phyloP scores from a whole-genome alignment of 352 stramenopile genomes.

The Phytophthora ramorum region DNA sequence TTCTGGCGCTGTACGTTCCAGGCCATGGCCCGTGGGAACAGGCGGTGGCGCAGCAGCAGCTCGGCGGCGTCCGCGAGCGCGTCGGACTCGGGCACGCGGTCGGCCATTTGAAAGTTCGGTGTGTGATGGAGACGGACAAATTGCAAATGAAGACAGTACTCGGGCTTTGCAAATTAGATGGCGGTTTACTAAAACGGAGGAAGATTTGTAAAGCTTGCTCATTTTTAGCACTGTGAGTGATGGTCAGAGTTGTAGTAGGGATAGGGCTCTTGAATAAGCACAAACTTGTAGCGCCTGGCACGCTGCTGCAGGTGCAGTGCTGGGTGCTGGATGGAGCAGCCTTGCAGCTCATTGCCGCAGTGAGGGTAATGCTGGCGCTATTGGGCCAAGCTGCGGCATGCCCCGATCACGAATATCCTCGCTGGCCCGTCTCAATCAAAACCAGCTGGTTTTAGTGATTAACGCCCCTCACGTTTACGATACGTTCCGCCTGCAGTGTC shows the following conservation, averaged over 20 bases:
- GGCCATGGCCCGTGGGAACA: constrained; percentile 72
- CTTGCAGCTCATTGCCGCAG: neutral
- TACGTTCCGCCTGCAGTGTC: neutral
- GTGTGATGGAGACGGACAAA: constrained; percentile 18
- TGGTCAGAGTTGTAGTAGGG: constrained; percentile 13
- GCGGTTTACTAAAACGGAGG: neutral
- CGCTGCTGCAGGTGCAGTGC: no score
- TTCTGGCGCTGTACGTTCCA: constrained; percentile 54
- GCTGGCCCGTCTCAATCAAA: constrained; percentile 20
- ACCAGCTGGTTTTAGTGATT: constrained; percentile 23
- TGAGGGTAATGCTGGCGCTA: neutral
- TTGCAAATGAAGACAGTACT: constrained; percentile 1
- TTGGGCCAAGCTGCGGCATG: neutral
- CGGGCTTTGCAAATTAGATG: neutral
- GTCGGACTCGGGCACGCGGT: constrained; percentile 8
- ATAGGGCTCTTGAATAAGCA: constrained; percentile 5
- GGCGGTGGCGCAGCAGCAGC: constrained; percentile 57
- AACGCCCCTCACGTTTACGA: constrained; percentile 8
- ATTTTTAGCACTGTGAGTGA: constrained; percentile 18
- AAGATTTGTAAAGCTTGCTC: neutral
- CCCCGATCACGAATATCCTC: constrained; percentile 3
- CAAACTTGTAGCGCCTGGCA: no score
- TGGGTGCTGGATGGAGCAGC: no score
- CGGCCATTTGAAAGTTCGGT: constrained; percentile 1
- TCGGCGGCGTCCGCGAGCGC: constrained; percentile 29